Evolutionary conservation across 1,284 basidiomycete genomes (phyloP), one percentile per base, ranked within the genome.

Genomic region (Rhodofomes roseus): DNA sequence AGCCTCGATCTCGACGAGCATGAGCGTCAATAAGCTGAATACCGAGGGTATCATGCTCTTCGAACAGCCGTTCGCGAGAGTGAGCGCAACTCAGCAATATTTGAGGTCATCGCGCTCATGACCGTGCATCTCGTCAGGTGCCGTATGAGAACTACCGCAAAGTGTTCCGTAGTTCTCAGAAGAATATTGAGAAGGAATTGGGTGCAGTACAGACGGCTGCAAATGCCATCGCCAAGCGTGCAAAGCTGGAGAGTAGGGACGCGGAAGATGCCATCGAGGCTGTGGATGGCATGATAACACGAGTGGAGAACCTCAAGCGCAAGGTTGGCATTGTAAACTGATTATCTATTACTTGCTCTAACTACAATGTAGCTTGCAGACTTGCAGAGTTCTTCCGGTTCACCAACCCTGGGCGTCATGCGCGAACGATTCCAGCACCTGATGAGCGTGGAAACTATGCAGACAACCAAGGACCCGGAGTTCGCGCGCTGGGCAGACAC

Each of bases 131-230:
- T 40, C 37, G 60, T 36, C 63, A 94, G 92, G 89, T 93, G 27
- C 92, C 92, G 18, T 90, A 89, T 71, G 93, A 95, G 77, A 89
- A 89, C 64, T 90, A 93, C 68, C 87, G 92, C 67, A 92, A 90
- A 74, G 81, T 89, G 34, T 93, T 95, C 69, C 85, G 92, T 55
- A 83, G 86, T 22, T 85, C 86, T 1, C 92, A 93, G 72, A 86
- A 86, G 74, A 81, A 86, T 63, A 84, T 93, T 55, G 93, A 95
- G 73, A 85, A 88, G 58, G 93, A 95, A 66, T 71, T 93, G 37
- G 81, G 78, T 23, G 77, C 80, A 23, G 77, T 89, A 20, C 87
- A 88, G 67, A 76, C 75, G 34, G 68, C 77, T 16, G 77, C 86
- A 4, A 79, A 74, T 56, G 87, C 90, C 23, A 74, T 91, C 11